Base-by-base conservation (phyloP, 2,329 filamentous ascomycete species). In the Fusarium oligoseptatum region DNA sequence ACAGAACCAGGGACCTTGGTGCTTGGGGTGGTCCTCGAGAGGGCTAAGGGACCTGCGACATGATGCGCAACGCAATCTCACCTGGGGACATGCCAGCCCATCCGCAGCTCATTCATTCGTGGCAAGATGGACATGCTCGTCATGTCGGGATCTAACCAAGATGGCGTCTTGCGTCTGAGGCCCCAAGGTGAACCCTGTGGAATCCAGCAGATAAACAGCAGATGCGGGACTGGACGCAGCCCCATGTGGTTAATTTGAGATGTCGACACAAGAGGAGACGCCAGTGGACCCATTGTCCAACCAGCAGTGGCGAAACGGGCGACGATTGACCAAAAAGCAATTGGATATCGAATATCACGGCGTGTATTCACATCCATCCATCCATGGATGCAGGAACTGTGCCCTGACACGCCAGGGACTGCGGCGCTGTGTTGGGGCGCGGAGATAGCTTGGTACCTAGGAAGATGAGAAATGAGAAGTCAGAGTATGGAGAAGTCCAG, bases 361-460 rank as follows among this genome's bases (percentile, higher is more conserved):
- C 66, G 71, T 66, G 66, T 60, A 60, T 66, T 77, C 69, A 60
- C 69, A 58, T 67, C 43, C 43, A 27, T 27, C 20, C 41, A 45
- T 27, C 20, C 41, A 45, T 27, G 75, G 65, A 78, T 75, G 77
- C 75, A 79, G 76, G 77, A 78, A 79, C 77, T 79, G 62, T 72
- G 72, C 60, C 73, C 65, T 60, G 66, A 58, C 61, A 56, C 48
- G 58, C 58, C 69, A 60, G 64, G 50, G 66, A 52, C 60, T 74
- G 71, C 24, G 20, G 41, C 22, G 37, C 17, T 29, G 24, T 50
- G 62, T 67, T 66, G 45, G 67, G 71, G 64, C 9, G 62, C 60
- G 60, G 66, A 74, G 64, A 67, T 67, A 45, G 17, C 48, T 14
- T 32, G 14, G 48, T 20, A 20, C 27, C 6, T 55, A 12, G 62